phyloP scores from a whole-genome alignment of 2,329 filamentous ascomycete species.

The Monilinia aucupariae region DNA sequence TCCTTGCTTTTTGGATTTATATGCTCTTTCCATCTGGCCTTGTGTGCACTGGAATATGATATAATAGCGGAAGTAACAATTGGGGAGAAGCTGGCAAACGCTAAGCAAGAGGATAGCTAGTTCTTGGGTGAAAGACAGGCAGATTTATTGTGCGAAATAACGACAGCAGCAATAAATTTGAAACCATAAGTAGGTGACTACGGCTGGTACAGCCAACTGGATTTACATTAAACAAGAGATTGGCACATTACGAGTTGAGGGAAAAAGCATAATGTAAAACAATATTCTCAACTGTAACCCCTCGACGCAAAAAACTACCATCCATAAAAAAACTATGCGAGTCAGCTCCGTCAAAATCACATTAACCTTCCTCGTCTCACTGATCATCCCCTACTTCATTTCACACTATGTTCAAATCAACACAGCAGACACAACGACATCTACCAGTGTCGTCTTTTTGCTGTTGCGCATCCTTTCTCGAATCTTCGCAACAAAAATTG shows the following conservation, averaged over 20 bases:
- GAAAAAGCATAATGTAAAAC: not conserved
- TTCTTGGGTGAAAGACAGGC: no score
- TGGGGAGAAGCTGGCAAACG: no score
- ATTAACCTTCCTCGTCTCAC: not conserved
- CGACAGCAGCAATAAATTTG: no score
- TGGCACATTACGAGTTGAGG: not conserved
- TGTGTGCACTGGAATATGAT: no score
- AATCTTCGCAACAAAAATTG: not conserved
- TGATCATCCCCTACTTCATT: not conserved
- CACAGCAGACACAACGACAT: no score
- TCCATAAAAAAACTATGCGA: not conserved
- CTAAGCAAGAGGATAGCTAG: no score
- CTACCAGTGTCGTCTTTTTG: not conserved
- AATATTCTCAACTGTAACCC: not conserved
- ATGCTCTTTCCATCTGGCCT: no score
- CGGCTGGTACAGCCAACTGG: not conserved
- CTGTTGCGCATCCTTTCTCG: not conserved
- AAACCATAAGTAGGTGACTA: no score
- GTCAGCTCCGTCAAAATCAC: not conserved
- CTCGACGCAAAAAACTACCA: not conserved
- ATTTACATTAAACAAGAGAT: not conserved
- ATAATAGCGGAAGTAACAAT: no score
- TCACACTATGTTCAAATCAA: not conserved
- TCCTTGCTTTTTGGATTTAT: no score
- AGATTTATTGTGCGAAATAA: no score